Percentiles rank a stretch among this genome's conserved stretches.
These are phyloP conservation scores for Pythium phragmitis DNA, from an alignment of 352 stramenopile species.

Conservation along the genomic window DNA sequence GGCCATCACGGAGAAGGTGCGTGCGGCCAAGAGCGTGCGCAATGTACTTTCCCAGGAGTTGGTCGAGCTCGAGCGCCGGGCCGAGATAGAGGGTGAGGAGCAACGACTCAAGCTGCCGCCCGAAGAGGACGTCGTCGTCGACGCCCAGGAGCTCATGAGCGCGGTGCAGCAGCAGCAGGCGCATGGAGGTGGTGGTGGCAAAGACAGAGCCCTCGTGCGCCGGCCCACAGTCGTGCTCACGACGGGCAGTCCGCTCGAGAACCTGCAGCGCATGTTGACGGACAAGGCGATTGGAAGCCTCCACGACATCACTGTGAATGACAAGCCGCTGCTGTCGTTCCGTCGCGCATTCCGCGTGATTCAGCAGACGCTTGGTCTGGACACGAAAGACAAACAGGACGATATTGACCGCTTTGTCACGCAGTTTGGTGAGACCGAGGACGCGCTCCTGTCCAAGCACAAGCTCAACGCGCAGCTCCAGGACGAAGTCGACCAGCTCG, in stretches of 20 bases:
- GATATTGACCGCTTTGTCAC: conserved; percentile 33
- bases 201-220: neutral
- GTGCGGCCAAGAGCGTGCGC: conserved; percentile 41
- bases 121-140: conserved; percentile 61
- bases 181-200: conserved; percentile 7
- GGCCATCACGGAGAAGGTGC: conserved; percentile 43
- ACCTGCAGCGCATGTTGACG: conserved; percentile 24
- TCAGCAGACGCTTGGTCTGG: conserved; percentile 38
- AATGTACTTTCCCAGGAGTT: conserved; percentile 57
- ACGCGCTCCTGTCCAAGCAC: conserved; percentile 69
- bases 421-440: conserved; percentile 50
- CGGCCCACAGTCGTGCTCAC: conserved; percentile 23
- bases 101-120: conserved; percentile 59
- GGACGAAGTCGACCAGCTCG: conserved; percentile 43
- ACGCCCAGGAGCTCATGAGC: conserved; percentile 58
- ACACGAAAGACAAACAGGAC: conserved; percentile 16
- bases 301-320: conserved; percentile 7
- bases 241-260: conserved; percentile 14
- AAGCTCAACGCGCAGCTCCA: conserved; percentile 48
- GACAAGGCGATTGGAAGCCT: conserved; percentile 1
- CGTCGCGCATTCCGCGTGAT: conserved; percentile 52
- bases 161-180: conserved; percentile 37
- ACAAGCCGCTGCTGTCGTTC: conserved; percentile 25
- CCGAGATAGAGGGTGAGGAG: conserved; percentile 51
- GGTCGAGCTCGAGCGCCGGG: conserved; percentile 52